These are phyloP conservation scores for Rhipidocladum racemiflorum DNA, from an alignment of 176 grass and related monocot species.

Conservation along the genomic window DNA sequence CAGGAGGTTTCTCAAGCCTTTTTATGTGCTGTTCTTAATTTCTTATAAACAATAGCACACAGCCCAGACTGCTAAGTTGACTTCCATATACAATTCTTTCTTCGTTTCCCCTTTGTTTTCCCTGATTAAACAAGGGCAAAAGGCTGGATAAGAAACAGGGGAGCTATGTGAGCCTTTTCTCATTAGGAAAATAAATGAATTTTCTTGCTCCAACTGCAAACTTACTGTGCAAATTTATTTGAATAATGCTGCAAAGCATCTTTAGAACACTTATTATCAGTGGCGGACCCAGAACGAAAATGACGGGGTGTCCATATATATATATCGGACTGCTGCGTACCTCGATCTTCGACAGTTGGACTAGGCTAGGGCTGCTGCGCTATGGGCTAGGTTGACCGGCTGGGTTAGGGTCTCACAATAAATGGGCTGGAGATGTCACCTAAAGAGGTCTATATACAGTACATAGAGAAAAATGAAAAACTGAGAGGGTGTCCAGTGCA, in stretches of 20 bases:
- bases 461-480: too few species aligned
- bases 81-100: neutral
- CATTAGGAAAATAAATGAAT: neutral
- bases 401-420: too few species aligned
- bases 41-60: constrained; percentile 1
- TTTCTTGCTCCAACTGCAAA: neutral
- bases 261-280: neutral
- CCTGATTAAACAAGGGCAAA: neutral
- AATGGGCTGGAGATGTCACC: too few species aligned
- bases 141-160: neutral
- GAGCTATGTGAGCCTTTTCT: neutral
- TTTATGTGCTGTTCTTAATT: neutral
- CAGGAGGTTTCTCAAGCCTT: neutral
- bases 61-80: neutral
- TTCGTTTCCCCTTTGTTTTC: neutral
- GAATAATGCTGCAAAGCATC: neutral
- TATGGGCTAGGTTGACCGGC: too few species aligned
- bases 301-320: too few species aligned
- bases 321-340: too few species aligned
- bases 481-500: too few species aligned
- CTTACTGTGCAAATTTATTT: constrained; percentile 1
- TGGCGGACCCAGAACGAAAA: too few species aligned
- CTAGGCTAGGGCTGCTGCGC: too few species aligned
- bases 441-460: too few species aligned
- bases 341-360: too few species aligned